These are phyloP conservation scores for Piloderma croceum DNA, from an alignment of 768 basidiomycete genomes.

Conservation along the genomic window DNA sequence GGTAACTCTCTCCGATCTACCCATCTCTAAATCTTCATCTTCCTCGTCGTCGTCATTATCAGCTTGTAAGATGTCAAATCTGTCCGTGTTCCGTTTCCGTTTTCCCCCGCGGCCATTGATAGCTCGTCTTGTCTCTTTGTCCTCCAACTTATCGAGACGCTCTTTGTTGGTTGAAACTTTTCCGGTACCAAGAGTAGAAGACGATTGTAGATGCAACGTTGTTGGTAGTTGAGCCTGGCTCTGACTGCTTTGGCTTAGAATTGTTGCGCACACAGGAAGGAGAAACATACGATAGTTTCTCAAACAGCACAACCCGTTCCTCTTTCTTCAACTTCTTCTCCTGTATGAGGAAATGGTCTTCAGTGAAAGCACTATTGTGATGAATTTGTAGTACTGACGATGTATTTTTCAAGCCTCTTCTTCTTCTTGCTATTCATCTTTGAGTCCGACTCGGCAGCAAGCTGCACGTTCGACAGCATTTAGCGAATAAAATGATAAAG, in stretches of 20 bases:
- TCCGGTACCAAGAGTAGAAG: constrained; percentile 79
- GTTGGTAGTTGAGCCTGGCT: constrained; percentile 64
- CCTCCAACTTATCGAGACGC: constrained; percentile 51
- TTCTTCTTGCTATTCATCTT: constrained; percentile 82
- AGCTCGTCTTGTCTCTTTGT: constrained; percentile 49
- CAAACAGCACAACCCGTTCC: constrained; percentile 67
- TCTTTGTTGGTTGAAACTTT: constrained; percentile 56
- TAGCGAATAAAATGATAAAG: constrained; percentile 6
- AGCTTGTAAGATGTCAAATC: constrained; percentile 5
- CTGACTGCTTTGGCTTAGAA: constrained; percentile 46
- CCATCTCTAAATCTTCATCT: constrained; percentile 15
- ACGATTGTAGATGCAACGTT: constrained; percentile 63
- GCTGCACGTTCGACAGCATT: constrained; percentile 28
- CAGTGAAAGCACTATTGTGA: background rate
- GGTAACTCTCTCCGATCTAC: constrained; percentile 20
- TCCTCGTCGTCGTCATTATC: constrained; percentile 30
- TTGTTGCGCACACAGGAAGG: constrained; percentile 3
- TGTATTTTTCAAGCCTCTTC: constrained; percentile 88
- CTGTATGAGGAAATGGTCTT: constrained; percentile 32
- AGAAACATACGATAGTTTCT: constrained; percentile 70
- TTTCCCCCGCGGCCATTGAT: constrained; percentile 44
- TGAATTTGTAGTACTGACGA: constrained; percentile 45
- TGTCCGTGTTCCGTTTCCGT: constrained; percentile 41
- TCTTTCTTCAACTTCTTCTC: constrained; percentile 93
- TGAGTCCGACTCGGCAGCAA: constrained; percentile 48